Conservation (phyloP, 2,329 filamentous ascomycete genomes). For the Fusarium torreyae region DNA sequence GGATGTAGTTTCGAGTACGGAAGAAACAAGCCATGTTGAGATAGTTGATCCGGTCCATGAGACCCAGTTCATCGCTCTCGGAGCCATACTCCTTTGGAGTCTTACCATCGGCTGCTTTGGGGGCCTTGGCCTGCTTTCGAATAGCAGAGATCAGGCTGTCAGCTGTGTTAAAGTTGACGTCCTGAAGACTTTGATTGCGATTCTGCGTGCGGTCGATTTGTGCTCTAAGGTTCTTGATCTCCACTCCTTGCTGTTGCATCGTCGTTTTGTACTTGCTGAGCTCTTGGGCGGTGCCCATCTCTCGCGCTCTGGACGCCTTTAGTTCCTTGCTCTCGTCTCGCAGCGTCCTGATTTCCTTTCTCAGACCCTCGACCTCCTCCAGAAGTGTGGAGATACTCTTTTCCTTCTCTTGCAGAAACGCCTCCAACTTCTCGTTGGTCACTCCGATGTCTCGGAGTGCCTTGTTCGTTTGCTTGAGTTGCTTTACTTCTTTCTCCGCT, state of each 20-base stretch:
- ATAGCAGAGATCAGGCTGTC: conserved; percentile 19
- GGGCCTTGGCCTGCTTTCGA: background rate
- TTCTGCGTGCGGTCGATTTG: background rate
- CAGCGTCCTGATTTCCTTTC: background rate
- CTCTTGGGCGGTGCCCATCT: background rate
- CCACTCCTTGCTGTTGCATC: background rate
- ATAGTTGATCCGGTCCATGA: conserved; percentile 38
- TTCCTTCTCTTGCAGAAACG: background rate
- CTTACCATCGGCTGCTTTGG: background rate
- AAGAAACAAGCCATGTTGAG: conserved; percentile 36
- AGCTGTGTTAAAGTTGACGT: conserved; percentile 10
- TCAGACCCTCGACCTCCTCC: background rate
- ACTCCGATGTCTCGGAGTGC: background rate
- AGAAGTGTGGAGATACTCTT: background rate
- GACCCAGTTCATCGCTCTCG: background rate
- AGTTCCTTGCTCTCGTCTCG: background rate
- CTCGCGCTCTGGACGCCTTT: background rate
- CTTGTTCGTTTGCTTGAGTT: background rate
- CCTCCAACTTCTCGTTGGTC: background rate
- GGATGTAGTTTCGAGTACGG: conserved; percentile 33
- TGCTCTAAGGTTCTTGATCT: background rate
- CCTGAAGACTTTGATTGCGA: background rate
- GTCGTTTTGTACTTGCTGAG: background rate
- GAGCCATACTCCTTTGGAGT: no score
- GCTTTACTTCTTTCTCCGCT: background rate